These are phyloP conservation scores for Filosporella fistucella DNA, from an alignment of 495 filamentous ascomycete species.

Conservation along the genomic window DNA sequence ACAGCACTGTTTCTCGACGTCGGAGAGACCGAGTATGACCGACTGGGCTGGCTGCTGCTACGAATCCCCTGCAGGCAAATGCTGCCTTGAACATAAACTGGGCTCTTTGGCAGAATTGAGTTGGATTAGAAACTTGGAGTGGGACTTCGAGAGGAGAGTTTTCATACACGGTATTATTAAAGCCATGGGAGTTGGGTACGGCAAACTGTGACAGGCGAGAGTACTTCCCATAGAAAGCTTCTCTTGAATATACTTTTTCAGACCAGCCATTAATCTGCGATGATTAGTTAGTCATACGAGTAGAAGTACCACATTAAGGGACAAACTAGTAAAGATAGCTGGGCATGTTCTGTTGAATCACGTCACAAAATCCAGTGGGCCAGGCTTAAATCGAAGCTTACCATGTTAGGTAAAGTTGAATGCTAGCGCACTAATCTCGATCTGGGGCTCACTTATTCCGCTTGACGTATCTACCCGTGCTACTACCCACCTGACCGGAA, in stretches of 20 bases:
- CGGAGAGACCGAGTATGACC: no score
- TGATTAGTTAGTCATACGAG: slow-evolving; percentile 10
- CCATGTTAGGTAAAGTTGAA: slow-evolving; percentile 6
- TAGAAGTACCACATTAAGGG: slow-evolving; percentile 10
- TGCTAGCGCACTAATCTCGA: slow-evolving; percentile 12
- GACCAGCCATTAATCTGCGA: slow-evolving; percentile 8
- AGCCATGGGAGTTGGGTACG: slow-evolving; percentile 7
- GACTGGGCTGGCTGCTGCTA: no score
- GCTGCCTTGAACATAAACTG: slow-evolving; percentile 8
- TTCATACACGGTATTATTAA: slow-evolving; percentile 7
- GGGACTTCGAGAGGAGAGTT: slow-evolving; percentile 7
- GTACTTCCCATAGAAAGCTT: slow-evolving; percentile 9
- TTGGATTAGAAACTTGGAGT: slow-evolving; percentile 7
- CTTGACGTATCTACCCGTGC: slow-evolving; percentile 12
- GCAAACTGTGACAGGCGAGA: slow-evolving; percentile 10
- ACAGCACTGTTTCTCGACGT: no score
- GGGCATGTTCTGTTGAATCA: slow-evolving; percentile 11
- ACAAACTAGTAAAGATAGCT: slow-evolving; percentile 11
- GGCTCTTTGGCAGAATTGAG: slow-evolving; percentile 10
- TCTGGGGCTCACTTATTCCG: slow-evolving; percentile 9
- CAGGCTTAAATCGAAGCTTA: slow-evolving; percentile 11
- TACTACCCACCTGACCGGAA: slow-evolving; percentile 13
- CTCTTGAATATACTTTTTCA: slow-evolving; percentile 9
- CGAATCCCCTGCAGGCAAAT: slow-evolving; percentile 7
- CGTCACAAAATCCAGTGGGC: slow-evolving; percentile 13